Base-by-base conservation (phyloP, 306 rosid genomes). In the Arachis stenosperma region DNA sequence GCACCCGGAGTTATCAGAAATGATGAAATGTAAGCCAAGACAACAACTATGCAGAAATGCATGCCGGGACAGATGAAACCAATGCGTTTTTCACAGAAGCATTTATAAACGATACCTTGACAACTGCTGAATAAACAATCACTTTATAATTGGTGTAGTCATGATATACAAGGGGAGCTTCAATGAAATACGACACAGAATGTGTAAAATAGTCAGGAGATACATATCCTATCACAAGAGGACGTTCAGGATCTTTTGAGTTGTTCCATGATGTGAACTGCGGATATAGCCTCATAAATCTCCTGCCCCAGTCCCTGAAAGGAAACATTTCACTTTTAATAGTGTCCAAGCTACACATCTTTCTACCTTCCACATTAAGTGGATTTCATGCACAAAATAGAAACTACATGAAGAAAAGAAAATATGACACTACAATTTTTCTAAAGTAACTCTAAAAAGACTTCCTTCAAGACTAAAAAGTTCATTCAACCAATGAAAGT, bases 151-250 rank as follows among this genome's bases (percentile, higher is more conserved):
- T 86, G 71, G 81, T 73, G 71, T 85, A 84, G 79, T 94, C 87
- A 69, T 94, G 97, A 76, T 89, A 83, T 73, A 84, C 81, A 73
- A 94, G 91, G 17, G 98, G 99, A 69, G 97, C 96, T 86, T 94
- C 99, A 42, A 94, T 79, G 59, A 94, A 94, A 74, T 94, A 94
- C 61, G 99, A 94, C 74, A 94, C 99, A 8, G 99, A 94, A 76
- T 94, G 99, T 39, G 99, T 94, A 79, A 94, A 94, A 87, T 91
- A 94, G 82, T 94, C 99, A 3, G 99, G 99, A 75, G 99, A 94
- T 14, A 94, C 85, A 48, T 94, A 94, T 89, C 99, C 99, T 68
- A 94, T 89, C 71, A 94, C 85, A 65, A 94, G 90, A 66, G 96
- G 89, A 36, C 99, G 95, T 5, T 94, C 95, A 11, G 92, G 95